Evolutionary conservation across 345 rosid species (phyloP).

Genomic region (Turnera subulata): DNA sequence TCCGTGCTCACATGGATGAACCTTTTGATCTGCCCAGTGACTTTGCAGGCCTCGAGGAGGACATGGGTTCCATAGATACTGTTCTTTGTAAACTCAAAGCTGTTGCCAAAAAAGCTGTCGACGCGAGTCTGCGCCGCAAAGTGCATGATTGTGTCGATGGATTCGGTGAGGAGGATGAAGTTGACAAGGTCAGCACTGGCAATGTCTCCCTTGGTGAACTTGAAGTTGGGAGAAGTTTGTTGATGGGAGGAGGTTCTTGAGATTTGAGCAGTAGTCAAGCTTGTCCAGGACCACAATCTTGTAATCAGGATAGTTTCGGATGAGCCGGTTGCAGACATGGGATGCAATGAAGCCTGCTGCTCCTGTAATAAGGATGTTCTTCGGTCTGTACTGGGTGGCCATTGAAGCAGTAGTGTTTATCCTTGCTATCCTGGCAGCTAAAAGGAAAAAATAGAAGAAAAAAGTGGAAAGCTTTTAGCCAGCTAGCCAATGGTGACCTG

Average conservation of each 20-base stretch:
- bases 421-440: no score
- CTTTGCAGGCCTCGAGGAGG: slow-evolving; percentile 86
- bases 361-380: slow-evolving; percentile 84
- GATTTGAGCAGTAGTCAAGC: slow-evolving; percentile 84
- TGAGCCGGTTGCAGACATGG: slow-evolving; percentile 72
- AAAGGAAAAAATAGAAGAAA: no score
- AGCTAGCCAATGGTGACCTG: no score
- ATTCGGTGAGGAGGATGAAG: slow-evolving; percentile 79
- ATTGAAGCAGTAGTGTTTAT: no score
- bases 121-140: slow-evolving; percentile 92
- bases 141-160: slow-evolving; percentile 88
- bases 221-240: slow-evolving; percentile 64
- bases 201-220: slow-evolving; percentile 80
- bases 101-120: slow-evolving; percentile 85
- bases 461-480: no score
- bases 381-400: slow-evolving; percentile 48
- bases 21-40: slow-evolving; percentile 82
- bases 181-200: slow-evolving; percentile 89
- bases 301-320: slow-evolving; percentile 71
- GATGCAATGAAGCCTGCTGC: slow-evolving; percentile 90
- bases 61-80: slow-evolving; percentile 88
- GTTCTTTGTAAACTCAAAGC: slow-evolving; percentile 89
- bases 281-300: slow-evolving; percentile 87
- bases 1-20: slow-evolving; percentile 93
- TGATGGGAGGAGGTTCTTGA: slow-evolving; percentile 69